Conservation (phyloP, 202 grass and related monocot genomes). For the Saccharum hybrid region DNA sequence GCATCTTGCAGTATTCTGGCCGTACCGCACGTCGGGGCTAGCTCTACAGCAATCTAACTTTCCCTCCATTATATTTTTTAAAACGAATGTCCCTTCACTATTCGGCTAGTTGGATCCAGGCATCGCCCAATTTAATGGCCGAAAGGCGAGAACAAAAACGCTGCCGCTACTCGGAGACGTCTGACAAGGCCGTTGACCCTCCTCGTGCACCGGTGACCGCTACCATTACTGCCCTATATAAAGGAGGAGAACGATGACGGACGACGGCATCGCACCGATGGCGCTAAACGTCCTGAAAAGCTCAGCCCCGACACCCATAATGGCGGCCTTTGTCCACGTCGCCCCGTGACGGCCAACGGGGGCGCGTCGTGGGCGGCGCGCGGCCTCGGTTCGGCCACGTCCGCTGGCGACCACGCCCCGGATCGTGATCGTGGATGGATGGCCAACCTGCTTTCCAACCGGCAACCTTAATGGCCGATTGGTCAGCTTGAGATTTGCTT, state of each 20-base stretch:
- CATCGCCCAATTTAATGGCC: slow-evolving; percentile 27
- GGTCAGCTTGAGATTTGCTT: neutral
- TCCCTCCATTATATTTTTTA: no score
- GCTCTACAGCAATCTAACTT: no score
- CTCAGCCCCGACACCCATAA: neutral
- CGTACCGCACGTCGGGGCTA: no score
- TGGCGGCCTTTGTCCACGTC: neutral
- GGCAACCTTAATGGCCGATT: slow-evolving; percentile 36
- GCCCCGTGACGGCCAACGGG: neutral
- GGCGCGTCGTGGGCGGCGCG: slow-evolving; percentile 13
- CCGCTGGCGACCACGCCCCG: neutral
- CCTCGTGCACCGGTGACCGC: neutral
- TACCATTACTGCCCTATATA: no score
- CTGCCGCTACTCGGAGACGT: neutral
- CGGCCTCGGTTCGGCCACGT: slow-evolving; percentile 57
- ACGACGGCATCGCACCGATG: no score
- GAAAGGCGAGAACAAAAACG: neutral
- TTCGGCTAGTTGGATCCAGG: neutral
- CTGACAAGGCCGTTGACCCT: slow-evolving; percentile 10
- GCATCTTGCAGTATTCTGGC: no score
- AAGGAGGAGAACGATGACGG: neutral
- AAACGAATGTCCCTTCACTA: no score
- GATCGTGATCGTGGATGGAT: neutral
- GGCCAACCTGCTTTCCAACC: slow-evolving; percentile 31
- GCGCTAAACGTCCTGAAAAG: no score